Evolutionary conservation across 2,329 filamentous ascomycete genomes (phyloP), one percentile per base, ranked within the genome.

Genomic region (Ophiostoma perfectum): DNA sequence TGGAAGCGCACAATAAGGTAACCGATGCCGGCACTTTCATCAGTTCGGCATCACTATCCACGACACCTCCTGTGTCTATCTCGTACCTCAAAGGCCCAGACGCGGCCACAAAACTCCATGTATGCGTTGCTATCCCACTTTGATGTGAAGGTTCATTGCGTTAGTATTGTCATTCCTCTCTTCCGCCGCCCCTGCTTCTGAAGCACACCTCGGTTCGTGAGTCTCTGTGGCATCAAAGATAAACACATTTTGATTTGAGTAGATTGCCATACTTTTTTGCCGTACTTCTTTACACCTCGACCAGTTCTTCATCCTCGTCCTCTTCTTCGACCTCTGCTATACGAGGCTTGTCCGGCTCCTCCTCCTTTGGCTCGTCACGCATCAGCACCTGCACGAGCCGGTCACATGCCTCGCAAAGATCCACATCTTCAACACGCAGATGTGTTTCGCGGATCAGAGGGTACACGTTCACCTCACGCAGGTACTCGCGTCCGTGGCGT

Each of bases 401-500:
- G 77, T 98, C 95, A 74, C 91, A 96, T 0, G 88, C 91, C 73
- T 97, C 93, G 72, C 86, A 84, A 2, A 98, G 91, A 16, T 83
- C 88, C 63, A 96, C 92, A 74, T 97, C 83, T 36, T 93, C 83
- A 4, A 93, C 87, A 36, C 88, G 85, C 71, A 89, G 74, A 81
- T 99, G 95, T 44, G 90, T 89, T 78, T 98, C 95, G 66, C 95
- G 84, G 27, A 98, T 82, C 64, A 98, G 88, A 0, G 93, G 92
- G 77, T 99, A 99, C 0, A 97, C 91, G 74, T 92, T 91, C 63
- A 94, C 82, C 18, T 84, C 80, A 18, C 93, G 84, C 83, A 98
- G 81, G 67, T 85, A 80, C 6, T 96, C 90, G 70, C 94, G 85
- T 1, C 90, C 92, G 73, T 88, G 82, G 6, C 86, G 83, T 7